Evolutionary conservation across 768 basidiomycete species (phyloP).

Genomic region (Lactarius psammicola): DNA sequence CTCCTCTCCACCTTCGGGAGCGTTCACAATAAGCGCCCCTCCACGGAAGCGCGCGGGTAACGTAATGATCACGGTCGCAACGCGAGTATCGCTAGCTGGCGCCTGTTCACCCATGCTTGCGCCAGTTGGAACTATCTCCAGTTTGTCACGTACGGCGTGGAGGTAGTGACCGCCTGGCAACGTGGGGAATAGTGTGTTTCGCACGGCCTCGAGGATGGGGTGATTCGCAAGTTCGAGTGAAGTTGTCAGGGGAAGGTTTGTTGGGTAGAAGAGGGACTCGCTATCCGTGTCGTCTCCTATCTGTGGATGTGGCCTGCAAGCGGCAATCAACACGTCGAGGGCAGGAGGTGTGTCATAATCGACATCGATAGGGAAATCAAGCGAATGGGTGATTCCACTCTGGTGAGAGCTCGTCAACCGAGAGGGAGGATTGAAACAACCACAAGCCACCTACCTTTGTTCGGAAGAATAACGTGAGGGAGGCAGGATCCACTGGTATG

Average conservation of each 20-base stretch:
- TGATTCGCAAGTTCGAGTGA: constrained; percentile 80
- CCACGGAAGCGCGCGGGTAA: constrained; percentile 74
- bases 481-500: constrained; percentile 66
- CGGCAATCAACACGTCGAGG: constrained; percentile 72
- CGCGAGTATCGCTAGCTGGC: constrained; percentile 60
- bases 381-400: constrained; percentile 76
- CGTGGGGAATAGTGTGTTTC: constrained; percentile 67
- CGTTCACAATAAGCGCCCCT: constrained; percentile 59
- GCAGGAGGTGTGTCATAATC: constrained; percentile 73
- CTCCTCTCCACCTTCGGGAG: constrained; percentile 56
- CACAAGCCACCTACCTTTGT: constrained; percentile 55
- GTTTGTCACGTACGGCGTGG: constrained; percentile 60
- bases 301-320: constrained; percentile 65
- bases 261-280: constrained; percentile 71
- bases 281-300: constrained; percentile 50
- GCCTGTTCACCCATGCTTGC: constrained; percentile 57
- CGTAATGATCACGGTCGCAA: constrained; percentile 70
- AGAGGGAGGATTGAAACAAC: background rate
- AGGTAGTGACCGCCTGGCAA: constrained; percentile 69
- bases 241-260: constrained; percentile 66
- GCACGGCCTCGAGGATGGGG: constrained; percentile 76
- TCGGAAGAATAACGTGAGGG: constrained; percentile 73
- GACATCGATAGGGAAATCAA: constrained; percentile 80
- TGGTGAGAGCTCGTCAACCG: constrained; percentile 34
- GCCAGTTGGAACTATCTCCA: constrained; percentile 66